These are phyloP conservation scores for Penicillium roqueforti DNA, from an alignment of 495 filamentous ascomycete genomes.

Conservation along the genomic window DNA sequence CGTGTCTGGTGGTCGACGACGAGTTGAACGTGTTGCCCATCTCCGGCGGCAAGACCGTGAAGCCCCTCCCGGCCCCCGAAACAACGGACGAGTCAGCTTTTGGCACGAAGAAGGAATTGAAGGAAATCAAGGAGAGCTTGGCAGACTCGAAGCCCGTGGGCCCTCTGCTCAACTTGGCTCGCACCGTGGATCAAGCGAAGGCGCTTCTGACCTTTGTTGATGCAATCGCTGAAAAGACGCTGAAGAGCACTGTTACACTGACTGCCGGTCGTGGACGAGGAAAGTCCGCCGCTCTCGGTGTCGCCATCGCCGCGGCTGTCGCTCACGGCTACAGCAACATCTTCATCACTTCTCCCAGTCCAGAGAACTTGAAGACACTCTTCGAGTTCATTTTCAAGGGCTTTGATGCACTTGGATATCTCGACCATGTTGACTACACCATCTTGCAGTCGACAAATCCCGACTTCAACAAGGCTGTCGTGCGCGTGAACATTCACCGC, in stretches of 20 bases:
- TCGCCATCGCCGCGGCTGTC: conserved; percentile 89
- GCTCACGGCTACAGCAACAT: conserved; percentile 98
- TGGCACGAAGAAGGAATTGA: conserved; percentile 69
- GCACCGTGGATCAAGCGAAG: conserved; percentile 93
- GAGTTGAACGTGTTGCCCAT: conserved; percentile 97
- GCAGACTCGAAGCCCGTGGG: conserved; percentile 82
- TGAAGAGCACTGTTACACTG: conserved; percentile 87
- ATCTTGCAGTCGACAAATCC: conserved; percentile 98
- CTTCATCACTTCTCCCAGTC: conserved; percentile 97
- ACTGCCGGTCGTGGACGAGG: conserved; percentile 94
- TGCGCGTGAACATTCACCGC: conserved; percentile 91
- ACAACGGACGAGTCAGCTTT: conserved; percentile 61
- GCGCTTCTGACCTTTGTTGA: conserved; percentile 93
- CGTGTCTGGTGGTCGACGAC: conserved; percentile 94
- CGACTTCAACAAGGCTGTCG: conserved; percentile 98
- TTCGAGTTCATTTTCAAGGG: conserved; percentile 99
- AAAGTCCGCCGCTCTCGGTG: conserved; percentile 92
- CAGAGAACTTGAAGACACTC: conserved; percentile 96
- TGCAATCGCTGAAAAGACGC: conserved; percentile 92
- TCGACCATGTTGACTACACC: conserved; percentile 94
- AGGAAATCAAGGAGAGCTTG: conserved; percentile 81
- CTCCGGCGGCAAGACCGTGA: conserved; percentile 91
- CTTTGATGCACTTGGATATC: conserved; percentile 88
- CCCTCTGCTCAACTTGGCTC: conserved; percentile 74
- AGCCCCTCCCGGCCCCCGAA: conserved; percentile 67